Evolutionary conservation across 2,329 filamentous ascomycete species (phyloP).

Genomic region (Chaetomiaceae sp.): DNA sequence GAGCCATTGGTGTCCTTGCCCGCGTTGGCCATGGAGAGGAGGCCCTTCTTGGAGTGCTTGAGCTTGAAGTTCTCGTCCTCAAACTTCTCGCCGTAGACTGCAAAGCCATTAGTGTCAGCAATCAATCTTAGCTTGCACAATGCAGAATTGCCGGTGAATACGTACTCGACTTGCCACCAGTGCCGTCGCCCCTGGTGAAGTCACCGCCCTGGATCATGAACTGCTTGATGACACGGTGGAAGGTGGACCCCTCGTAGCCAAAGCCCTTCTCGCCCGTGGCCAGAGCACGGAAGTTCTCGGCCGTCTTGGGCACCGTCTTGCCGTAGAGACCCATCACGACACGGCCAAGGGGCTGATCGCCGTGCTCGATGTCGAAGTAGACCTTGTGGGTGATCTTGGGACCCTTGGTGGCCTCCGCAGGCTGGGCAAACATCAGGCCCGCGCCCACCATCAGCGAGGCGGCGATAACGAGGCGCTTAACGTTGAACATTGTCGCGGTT

Average conservation of each 20-base stretch:
- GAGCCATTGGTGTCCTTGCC: conserved; percentile 83
- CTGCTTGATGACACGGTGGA: conserved; percentile 86
- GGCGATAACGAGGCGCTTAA: conserved; percentile 66
- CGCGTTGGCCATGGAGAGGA: conserved; percentile 81
- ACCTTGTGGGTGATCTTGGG: conserved; percentile 96
- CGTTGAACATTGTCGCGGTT: conserved; percentile 58
- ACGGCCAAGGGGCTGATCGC: conserved; percentile 67
- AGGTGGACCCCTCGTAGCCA: conserved; percentile 73
- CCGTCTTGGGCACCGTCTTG: conserved; percentile 76
- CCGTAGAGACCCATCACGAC: conserved; percentile 81
- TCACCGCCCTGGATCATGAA: conserved; percentile 93
- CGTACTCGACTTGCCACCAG: conserved; percentile 79
- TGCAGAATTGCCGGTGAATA: conserved; percentile 22
- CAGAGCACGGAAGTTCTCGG: conserved; percentile 71
- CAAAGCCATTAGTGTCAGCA: conserved; percentile 8
- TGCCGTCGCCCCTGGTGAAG: conserved; percentile 78
- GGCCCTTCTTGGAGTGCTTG: conserved; percentile 81
- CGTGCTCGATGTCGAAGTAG: conserved; percentile 78
- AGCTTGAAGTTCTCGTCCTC: conserved; percentile 92
- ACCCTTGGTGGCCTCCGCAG: conserved; percentile 71
- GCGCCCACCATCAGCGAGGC: conserved; percentile 72
- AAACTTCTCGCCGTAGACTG: conserved; percentile 79
- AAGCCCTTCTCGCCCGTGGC: conserved; percentile 83
- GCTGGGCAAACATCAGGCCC: conserved; percentile 68
- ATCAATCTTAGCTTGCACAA: background rate